These are phyloP conservation scores for Xerocomellus intermedius DNA, from an alignment of 768 basidiomycete species.

Conservation along the genomic window DNA sequence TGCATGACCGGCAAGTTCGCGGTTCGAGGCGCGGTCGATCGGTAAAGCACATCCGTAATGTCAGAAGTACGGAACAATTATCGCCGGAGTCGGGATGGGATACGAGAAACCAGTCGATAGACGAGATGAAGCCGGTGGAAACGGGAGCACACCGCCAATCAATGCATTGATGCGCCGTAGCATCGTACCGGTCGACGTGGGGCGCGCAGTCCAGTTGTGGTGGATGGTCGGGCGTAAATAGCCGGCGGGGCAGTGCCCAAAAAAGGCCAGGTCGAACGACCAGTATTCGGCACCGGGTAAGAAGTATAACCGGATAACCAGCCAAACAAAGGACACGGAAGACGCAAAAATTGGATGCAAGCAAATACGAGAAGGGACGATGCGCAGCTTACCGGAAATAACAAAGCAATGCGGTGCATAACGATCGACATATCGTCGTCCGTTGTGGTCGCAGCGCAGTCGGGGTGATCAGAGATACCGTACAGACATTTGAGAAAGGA, in stretches of 20 bases:
- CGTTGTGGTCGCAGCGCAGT: not conserved
- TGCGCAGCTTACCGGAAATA: not conserved
- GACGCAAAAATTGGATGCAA: not conserved
- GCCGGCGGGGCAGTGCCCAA: slow-evolving; percentile 16
- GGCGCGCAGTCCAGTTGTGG: not conserved
- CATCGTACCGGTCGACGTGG: slow-evolving; percentile 5
- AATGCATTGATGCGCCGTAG: slow-evolving; percentile 2
- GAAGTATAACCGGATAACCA: slow-evolving; percentile 10
- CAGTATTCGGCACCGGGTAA: slow-evolving; percentile 12
- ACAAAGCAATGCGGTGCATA: not conserved
- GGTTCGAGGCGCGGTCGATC: not conserved
- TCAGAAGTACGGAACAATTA: not conserved
- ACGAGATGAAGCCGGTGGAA: slow-evolving; percentile 4
- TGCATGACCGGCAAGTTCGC: slow-evolving; percentile 3
- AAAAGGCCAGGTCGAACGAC: not conserved
- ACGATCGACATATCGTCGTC: not conserved
- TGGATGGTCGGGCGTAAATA: slow-evolving; percentile 2
- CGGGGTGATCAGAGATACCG: not conserved
- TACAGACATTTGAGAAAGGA: not conserved
- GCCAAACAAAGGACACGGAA: not conserved
- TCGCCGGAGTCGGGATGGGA: slow-evolving; percentile 1
- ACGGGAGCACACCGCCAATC: slow-evolving; percentile 13
- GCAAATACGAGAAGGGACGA: not conserved
- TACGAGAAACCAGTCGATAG: not conserved
- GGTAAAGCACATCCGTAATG: not conserved